Base-by-base conservation (phyloP, 768 basidiomycete species). In the Mycena pura region DNA sequence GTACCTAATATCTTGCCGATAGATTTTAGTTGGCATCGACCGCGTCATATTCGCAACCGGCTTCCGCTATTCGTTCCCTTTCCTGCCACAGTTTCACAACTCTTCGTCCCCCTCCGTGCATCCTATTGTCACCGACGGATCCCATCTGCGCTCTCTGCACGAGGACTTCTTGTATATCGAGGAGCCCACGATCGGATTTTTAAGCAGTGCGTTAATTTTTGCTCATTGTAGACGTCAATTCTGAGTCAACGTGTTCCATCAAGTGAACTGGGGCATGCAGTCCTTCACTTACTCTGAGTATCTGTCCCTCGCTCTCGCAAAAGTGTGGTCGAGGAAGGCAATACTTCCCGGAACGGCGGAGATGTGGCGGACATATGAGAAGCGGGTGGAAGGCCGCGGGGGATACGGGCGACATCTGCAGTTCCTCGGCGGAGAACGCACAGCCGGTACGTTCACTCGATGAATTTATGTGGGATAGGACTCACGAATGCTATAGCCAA, bases 231-330 rank as follows among this genome's bases (percentile, higher is more conserved):
- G 5, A 48, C 46, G 5, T 58, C 29, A 34, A 19, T 31, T 48
- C 39, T 39, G 13, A 54, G 24, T 31, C 24, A 41, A 19, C 22
- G 36, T 53, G 13, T 32, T 46, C 19, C 5, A 25, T 54, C 6
- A 48, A 78, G 77, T 76, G 58, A 80, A 79, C 64, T 69, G 71
- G 60, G 77, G 78, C 9, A 78, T 77, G 65, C 76, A 77, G 49
- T 73, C 77, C 1, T 79, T 78, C 66, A 73, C 74, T 6, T 76
- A 77, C 48, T 66, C 73, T 11, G 77, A 80, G 48, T 79, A 76
- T 53, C 56, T 73, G 3, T 71, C 76, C 7, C 65, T 78, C 1
- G 76, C 78, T 5, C 63, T 77, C 14, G 75, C 77, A 3, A 77
- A 76, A 63, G 73, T 80, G 1, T 80, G 78, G 79, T 53, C 68